Base-by-base conservation (phyloP, 1,284 basidiomycete species). In the Fereydounia khargensis region DNA sequence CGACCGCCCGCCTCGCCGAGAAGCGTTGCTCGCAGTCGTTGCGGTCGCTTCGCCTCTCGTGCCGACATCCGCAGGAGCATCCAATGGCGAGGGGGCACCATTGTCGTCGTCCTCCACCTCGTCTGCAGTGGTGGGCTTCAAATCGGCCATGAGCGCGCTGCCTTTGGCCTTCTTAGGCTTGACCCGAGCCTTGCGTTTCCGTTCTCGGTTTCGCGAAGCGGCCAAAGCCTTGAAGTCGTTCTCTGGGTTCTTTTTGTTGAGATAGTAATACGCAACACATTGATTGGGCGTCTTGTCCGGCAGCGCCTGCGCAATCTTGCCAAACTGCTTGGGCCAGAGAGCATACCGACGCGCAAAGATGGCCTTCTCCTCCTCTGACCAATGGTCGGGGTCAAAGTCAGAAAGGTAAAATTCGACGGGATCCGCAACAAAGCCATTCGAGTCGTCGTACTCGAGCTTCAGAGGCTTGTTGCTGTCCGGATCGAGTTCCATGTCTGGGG, bases 261-360 rank as follows among this genome's bases (percentile, higher is more conserved):
- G 80, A 78, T 97, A 97, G 78, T 97, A 97, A 78, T 86, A 95
- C 38, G 86, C 82, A 32, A 97, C 89, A 74, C 92, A 96, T 81
- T 96, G 88, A 0, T 85, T 79, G 0, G 88, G 80, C 3, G 88
- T 86, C 81, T 96, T 97, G 80, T 91, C 82, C 1, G 87, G 85
- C 16, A 97, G 78, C 43, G 80, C 83, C 25, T 86, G 83, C 1
- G 92, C 86, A 51, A 97, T 92, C 58, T 77, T 78, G 34, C 89
- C 90, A 72, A 97, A 97, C 74, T 96, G 92, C 76, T 97, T 97
- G 7, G 92, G 92, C 71, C 85, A 83, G 14, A 84, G 81, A 3
- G 88, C 86, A 73, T 88, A 97, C 66, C 87, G 85, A 69, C 86
- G 85, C 42, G 87, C 77, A 76, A 92, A 92, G 19, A 83, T 83